Percentiles rank a stretch among this genome's conserved stretches.
Evolutionary conservation across 345 rosid species (phyloP).

Genomic region (Gossypium bickii): DNA sequence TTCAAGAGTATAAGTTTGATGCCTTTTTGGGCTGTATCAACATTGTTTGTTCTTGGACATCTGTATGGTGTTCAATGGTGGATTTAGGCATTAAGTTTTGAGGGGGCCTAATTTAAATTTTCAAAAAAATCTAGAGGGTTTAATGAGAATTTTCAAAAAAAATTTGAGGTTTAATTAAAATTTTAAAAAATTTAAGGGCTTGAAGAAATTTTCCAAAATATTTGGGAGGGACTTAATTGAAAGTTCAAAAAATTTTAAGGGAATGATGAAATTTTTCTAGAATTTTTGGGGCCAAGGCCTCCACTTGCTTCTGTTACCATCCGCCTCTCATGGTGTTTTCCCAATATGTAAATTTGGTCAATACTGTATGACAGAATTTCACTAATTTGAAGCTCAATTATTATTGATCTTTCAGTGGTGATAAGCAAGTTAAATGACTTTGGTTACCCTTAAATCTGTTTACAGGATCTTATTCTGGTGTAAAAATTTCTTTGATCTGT

Average conservation of each 20-base stretch:
- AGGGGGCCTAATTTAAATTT: too few relatives aligned
- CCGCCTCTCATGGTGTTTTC: neutral
- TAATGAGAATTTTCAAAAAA: too few relatives aligned
- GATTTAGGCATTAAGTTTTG: too few relatives aligned
- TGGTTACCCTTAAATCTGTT: neutral
- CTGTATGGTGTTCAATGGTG: neutral
- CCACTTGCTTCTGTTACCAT: too few relatives aligned
- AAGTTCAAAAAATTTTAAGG: too few relatives aligned
- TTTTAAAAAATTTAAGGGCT: too few relatives aligned
- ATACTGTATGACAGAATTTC: neutral
- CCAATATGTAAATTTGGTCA: neutral
- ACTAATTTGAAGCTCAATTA: neutral
- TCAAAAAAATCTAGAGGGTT: too few relatives aligned
- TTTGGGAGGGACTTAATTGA: too few relatives aligned
- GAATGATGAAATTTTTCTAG: too few relatives aligned
- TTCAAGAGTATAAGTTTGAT: neutral
- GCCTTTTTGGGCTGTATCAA: neutral
- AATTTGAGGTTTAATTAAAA: too few relatives aligned
- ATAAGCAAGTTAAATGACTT: neutral
- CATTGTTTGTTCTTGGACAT: neutral
- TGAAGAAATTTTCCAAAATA: too few relatives aligned
- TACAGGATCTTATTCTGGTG: neutral
- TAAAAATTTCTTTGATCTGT: neutral
- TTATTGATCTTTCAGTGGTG: neutral
- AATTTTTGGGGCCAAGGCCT: too few relatives aligned